A percentile compares a stretch with the other conserved stretches of the same genome.
phyloP scores from a whole-genome alignment of 2,329 filamentous ascomycete species.

The Diaporthe sp. region DNA sequence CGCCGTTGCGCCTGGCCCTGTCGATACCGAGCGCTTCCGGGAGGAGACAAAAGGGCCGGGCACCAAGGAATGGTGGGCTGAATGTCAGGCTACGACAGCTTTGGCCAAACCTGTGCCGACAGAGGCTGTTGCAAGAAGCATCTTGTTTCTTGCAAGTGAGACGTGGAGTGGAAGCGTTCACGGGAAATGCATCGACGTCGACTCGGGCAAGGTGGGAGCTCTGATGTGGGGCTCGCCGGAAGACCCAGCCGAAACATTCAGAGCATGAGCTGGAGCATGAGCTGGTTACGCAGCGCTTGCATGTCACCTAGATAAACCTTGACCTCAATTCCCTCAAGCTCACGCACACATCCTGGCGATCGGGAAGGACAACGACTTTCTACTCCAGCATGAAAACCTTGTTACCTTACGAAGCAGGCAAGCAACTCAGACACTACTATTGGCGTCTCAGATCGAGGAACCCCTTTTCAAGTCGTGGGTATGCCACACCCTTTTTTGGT shows the following conservation, averaged over 20 bases:
- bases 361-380: neutral
- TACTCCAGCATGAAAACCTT: neutral
- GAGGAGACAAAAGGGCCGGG: constrained; percentile 8
- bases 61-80: constrained; percentile 16
- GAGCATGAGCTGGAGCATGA: neutral
- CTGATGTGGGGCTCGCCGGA: constrained; percentile 18
- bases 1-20: constrained; percentile 11
- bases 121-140: constrained; percentile 20
- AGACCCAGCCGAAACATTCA: neutral
- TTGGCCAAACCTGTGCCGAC: constrained; percentile 5
- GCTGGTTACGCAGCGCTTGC: too few relatives aligned
- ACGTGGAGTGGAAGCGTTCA: constrained; percentile 16
- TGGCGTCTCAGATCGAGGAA: neutral
- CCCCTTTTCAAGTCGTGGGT: constrained; percentile 18
- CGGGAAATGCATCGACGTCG: constrained; percentile 16
- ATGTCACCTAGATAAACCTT: too few relatives aligned
- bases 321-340: neutral
- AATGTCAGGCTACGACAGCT: constrained; percentile 17
- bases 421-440: too few relatives aligned
- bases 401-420: neutral
- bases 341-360: neutral
- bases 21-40: constrained; percentile 18
- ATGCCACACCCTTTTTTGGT: neutral
- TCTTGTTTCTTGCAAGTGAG: constrained; percentile 21
- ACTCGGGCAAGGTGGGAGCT: constrained; percentile 23